Evolutionary conservation across 1,139 yeast genomes (phyloP).

Genomic region (Keqinozyma sinolaborantium): DNA sequence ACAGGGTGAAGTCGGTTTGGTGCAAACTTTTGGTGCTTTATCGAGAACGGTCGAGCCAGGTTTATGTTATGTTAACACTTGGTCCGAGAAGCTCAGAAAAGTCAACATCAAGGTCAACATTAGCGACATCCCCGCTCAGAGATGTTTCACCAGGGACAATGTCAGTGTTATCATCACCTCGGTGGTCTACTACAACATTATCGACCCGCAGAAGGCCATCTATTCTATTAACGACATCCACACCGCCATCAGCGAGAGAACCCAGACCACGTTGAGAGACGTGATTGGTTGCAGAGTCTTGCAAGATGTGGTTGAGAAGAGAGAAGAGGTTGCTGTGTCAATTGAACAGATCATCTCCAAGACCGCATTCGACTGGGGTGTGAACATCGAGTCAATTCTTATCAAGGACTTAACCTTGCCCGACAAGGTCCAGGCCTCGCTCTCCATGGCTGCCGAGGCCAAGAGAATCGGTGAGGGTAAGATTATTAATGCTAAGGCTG

Average conservation of each 20-base stretch:
- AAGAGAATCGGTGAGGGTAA: constrained; percentile 76
- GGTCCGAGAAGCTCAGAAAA: constrained; percentile 53
- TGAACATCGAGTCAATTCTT: constrained; percentile 62
- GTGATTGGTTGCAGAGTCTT: constrained; percentile 65
- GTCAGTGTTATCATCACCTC: constrained; percentile 61
- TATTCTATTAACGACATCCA: constrained; percentile 56
- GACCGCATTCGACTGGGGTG: constrained; percentile 74
- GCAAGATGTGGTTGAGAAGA: constrained; percentile 73
- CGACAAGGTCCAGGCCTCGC: constrained; percentile 53
- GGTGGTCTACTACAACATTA: constrained; percentile 65
- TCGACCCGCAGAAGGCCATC: constrained; percentile 67
- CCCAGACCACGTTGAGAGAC: constrained; percentile 73
- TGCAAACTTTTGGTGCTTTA: constrained; percentile 68
- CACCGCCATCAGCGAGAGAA: constrained; percentile 63
- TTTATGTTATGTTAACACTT: constrained; percentile 58
- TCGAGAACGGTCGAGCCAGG: constrained; percentile 72
- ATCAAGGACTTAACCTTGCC: constrained; percentile 67
- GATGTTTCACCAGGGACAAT: constrained; percentile 69
- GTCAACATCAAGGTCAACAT: constrained; percentile 61
- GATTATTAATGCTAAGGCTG: constrained; percentile 73
- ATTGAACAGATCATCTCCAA: constrained; percentile 61
- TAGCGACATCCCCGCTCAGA: constrained; percentile 63
- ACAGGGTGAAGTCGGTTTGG: constrained; percentile 70
- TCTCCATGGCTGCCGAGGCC: constrained; percentile 76
- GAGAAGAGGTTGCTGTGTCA: constrained; percentile 69